Percentiles rank a stretch among this genome's conserved stretches.
These are phyloP conservation scores for Septoria linicola DNA, from an alignment of 2,329 filamentous ascomycete genomes.

Conservation along the genomic window DNA sequence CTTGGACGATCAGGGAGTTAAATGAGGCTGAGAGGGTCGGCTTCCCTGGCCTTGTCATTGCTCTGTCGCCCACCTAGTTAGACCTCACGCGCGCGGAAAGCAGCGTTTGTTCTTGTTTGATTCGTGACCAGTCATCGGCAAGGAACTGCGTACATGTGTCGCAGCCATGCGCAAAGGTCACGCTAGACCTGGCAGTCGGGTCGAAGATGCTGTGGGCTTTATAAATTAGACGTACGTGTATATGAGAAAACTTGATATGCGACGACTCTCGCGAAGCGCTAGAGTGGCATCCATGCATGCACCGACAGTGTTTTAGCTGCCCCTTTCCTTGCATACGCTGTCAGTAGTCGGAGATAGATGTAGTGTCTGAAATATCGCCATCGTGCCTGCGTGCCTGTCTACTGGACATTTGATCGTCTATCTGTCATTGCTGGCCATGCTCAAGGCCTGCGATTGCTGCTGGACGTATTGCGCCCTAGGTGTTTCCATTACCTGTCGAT, in stretches of 20 bases:
- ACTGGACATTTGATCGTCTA: not conserved
- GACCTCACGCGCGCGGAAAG: not conserved
- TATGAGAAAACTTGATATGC: not conserved
- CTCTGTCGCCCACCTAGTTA: not conserved
- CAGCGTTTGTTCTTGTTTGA: not conserved
- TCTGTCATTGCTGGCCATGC: too few relatives aligned
- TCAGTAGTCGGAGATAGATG: not conserved
- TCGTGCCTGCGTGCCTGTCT: not conserved
- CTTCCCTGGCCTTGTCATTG: not conserved
- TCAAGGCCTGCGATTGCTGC: too few relatives aligned
- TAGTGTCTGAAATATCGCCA: not conserved
- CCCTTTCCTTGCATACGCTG: conserved; percentile 14
- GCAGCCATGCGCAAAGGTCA: not conserved
- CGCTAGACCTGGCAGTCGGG: not conserved
- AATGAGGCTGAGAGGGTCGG: not conserved
- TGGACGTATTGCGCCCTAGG: too few relatives aligned
- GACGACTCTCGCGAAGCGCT: not conserved
- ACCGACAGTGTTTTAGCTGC: conserved; percentile 1
- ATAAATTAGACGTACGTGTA: not conserved
- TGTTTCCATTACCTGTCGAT: too few relatives aligned
- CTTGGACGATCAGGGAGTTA: not conserved
- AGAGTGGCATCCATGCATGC: not conserved
- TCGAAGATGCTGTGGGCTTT: too few relatives aligned
- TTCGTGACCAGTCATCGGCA: not conserved
- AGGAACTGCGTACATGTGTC: not conserved